These are phyloP conservation scores for Fraxinus floribunda DNA, from an alignment of 305 asterid species.

Conservation along the genomic window DNA sequence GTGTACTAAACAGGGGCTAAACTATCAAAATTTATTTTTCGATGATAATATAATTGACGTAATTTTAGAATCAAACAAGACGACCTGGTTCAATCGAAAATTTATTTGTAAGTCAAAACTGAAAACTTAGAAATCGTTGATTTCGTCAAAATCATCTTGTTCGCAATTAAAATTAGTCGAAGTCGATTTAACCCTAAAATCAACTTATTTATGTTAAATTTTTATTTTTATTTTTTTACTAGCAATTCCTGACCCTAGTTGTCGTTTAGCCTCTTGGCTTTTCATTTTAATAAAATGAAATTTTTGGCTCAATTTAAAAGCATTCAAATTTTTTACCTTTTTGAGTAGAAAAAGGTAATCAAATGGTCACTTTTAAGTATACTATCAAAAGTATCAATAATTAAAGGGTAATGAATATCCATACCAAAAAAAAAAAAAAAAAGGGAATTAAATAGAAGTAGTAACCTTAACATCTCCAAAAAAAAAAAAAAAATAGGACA, in stretches of 20 bases:
- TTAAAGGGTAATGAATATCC: background rate
- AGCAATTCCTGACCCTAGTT: background rate
- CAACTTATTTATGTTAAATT: background rate
- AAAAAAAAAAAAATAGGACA: background rate
- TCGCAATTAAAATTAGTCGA: background rate
- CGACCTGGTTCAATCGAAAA: too few species aligned
- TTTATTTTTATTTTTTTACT: too few species aligned
- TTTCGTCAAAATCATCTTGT: too few species aligned
- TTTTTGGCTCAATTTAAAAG: background rate
- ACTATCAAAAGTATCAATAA: background rate
- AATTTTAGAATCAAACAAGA: too few species aligned
- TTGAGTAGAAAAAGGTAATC: background rate
- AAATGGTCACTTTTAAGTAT: background rate
- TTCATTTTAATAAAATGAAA: background rate
- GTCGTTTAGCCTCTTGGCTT: background rate
- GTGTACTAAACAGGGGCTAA: too few species aligned
- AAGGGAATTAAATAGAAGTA: background rate
- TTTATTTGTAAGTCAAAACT: background rate
- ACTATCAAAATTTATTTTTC: too few species aligned
- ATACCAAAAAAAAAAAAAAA: background rate
- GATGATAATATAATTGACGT: too few species aligned
- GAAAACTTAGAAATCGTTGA: background rate
- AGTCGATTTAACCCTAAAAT: background rate
- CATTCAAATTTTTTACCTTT: background rate
- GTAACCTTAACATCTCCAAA: conserved; percentile 3